Evolutionary conservation across 23 red algal species (phyloP).

Genomic region (Pyropia haitanensis): DNA sequence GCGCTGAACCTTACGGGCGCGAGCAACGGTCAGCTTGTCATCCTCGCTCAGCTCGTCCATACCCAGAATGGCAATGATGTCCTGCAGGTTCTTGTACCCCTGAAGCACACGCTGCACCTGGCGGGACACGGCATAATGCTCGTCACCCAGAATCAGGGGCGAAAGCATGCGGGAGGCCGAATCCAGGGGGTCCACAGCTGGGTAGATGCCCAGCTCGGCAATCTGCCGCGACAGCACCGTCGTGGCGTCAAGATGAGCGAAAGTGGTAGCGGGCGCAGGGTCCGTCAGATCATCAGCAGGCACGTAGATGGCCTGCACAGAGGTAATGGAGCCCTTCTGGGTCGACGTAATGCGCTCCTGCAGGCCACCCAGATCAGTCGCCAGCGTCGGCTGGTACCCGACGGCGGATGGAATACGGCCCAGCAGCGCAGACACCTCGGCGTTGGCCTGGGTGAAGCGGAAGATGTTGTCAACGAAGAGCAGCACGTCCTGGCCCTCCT

Average conservation of each 20-base stretch:
- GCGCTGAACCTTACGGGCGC: constrained; percentile 95
- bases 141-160: constrained; percentile 86
- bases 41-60: constrained; percentile 99
- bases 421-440: constrained; percentile 98
- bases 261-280: constrained; percentile 98
- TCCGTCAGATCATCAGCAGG: constrained; percentile 99
- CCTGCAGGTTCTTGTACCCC: constrained; percentile 97
- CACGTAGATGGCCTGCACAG: constrained; percentile 99
- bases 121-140: constrained; percentile 92
- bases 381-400: constrained; percentile 97
- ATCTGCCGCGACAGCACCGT: constrained; percentile 99
- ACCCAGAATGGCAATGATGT: constrained; percentile 99
- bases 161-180: constrained; percentile 98
- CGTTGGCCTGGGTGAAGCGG: constrained; percentile 98
- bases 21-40: constrained; percentile 96
- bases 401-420: constrained; percentile 99
- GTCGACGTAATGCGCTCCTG: constrained; percentile 99
- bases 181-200: constrained; percentile 98
- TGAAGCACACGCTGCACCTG: constrained; percentile 91
- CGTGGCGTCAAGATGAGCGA: constrained; percentile 98
- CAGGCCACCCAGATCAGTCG: constrained; percentile 93
- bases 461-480: constrained; percentile 99
- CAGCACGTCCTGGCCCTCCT: constrained; percentile 99
- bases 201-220: constrained; percentile 98
- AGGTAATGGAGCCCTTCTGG: constrained; percentile 92